phyloP scores from a whole-genome alignment of 345 rosid species.

The Cardamine chenopodiifolia region DNA sequence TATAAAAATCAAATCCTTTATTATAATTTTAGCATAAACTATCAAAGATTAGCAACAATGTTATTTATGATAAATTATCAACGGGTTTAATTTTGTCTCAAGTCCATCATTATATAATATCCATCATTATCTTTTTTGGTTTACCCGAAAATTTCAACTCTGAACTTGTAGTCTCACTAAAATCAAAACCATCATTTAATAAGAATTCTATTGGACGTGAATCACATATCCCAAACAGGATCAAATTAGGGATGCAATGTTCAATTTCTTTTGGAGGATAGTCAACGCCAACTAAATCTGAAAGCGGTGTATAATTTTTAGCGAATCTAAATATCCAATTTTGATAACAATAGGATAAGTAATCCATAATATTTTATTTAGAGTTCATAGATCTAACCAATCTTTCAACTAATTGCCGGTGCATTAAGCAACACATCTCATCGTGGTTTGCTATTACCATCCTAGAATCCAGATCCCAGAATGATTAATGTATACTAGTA shows the following conservation, averaged over 20 bases:
- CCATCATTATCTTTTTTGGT: not conserved
- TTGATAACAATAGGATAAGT: constrained; percentile 14
- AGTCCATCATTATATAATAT: not conserved
- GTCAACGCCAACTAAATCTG: not conserved
- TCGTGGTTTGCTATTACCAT: constrained; percentile 30
- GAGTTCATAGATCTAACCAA: constrained; percentile 37
- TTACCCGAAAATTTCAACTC: not conserved
- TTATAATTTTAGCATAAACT: not conserved
- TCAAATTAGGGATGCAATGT: not conserved
- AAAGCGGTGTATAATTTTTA: not conserved
- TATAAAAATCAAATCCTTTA: not conserved
- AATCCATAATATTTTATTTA: not conserved
- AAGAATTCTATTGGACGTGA: not conserved
- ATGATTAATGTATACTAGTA: constrained; percentile 12
- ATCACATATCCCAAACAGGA: not conserved
- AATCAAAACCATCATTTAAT: not conserved
- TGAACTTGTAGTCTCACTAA: not conserved
- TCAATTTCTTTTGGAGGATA: not conserved
- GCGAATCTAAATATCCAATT: not conserved
- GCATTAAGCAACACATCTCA: constrained; percentile 41
- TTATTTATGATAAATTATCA: not conserved
- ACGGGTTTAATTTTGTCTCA: not conserved
- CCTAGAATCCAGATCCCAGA: constrained; percentile 40
- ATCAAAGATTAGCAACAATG: not conserved
- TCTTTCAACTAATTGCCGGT: constrained; percentile 39